Evolutionary conservation across 2,329 filamentous ascomycete species (phyloP), one percentile per base, ranked within the genome.

Genomic region (Corniculantispora saksenae): DNA sequence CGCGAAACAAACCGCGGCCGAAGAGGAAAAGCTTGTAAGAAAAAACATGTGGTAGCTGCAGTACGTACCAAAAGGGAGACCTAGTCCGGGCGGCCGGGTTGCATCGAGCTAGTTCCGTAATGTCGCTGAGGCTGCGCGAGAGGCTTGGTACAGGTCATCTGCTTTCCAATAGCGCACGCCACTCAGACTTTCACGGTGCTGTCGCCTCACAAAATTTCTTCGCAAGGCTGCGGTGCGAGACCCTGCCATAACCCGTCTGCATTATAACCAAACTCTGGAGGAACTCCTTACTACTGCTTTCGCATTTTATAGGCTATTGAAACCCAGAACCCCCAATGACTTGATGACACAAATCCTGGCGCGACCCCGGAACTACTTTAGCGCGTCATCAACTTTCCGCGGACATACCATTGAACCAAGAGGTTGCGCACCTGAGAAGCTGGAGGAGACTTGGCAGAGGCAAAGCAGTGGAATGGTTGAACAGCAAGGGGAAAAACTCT

Each of bases 121-220:
- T 38, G 9, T 12, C 32, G 35, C 21, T 25, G 15, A 54, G n/a
- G 50, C 50, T 47, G 38, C 25, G 21, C 12, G 7, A 50, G 47
- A 50, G 47, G 19, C 38, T 43, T 43, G 38, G 38, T 43, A 53
- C 32, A 53, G 50, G 60, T 62, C 60, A 55, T 62, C 19, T 47
- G 25, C 32, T 62, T 54, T 35, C 40, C 38, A 47, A 62, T 62
- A 61, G 48, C 35, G 50, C 13, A 38, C 59, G 59, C 59, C 59
- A 61, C 59, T 50, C 45, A 10, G 1, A 43, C 35, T 13, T 21
- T 45, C 6, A 25, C 27, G 21, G 7, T 35, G 17, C 19, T 5
- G 40, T 3, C 15, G 15, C 25, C 40, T 45, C 43, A n/a, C 40
- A 47, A 48, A 27, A 27, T 55, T 35, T 35, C 12, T 8, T 15